These are phyloP conservation scores for Rhodotorula mucilaginosa DNA, from an alignment of 1,284 basidiomycete genomes.

Conservation along the genomic window DNA sequence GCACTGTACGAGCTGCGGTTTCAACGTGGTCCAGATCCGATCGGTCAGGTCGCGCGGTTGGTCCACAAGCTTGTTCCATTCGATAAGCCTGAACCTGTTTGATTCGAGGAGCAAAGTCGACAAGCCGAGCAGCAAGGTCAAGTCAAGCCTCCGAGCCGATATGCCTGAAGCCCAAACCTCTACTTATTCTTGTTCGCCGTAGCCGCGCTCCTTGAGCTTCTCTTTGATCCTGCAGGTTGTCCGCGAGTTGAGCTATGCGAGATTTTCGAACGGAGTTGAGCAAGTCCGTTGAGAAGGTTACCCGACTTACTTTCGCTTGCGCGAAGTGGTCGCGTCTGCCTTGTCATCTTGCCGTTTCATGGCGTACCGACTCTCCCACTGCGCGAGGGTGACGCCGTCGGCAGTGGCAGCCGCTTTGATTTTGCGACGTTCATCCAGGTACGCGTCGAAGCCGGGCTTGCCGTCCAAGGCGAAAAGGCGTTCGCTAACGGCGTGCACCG, in stretches of 20 bases:
- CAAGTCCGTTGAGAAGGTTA: background rate
- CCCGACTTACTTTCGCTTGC: slow-evolving; percentile 3
- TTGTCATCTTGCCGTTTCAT: background rate
- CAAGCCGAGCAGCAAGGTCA: too few species aligned
- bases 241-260: background rate
- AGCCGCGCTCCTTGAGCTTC: slow-evolving; percentile 26
- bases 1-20: slow-evolving; percentile 3
- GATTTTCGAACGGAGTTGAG: too few species aligned
- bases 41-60: slow-evolving; percentile 14
- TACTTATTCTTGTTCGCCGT: background rate
- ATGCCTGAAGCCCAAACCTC: background rate
- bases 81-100: too few species aligned
- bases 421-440: background rate
- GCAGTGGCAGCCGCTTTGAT: background rate
- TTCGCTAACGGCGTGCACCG: background rate
- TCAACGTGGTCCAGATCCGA: slow-evolving; percentile 8
- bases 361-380: background rate
- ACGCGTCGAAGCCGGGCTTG: slow-evolving; percentile 3
- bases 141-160: background rate
- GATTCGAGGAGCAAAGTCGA: too few species aligned
- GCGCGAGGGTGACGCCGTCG: background rate
- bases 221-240: slow-evolving; percentile 12
- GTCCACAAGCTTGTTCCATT: background rate
- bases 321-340: background rate
- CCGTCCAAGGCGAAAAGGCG: slow-evolving; percentile 9